Percentiles rank a stretch among this genome's conserved stretches.
phyloP scores from a whole-genome alignment of 768 basidiomycete species.

The Hypsizygus marmoreus region DNA sequence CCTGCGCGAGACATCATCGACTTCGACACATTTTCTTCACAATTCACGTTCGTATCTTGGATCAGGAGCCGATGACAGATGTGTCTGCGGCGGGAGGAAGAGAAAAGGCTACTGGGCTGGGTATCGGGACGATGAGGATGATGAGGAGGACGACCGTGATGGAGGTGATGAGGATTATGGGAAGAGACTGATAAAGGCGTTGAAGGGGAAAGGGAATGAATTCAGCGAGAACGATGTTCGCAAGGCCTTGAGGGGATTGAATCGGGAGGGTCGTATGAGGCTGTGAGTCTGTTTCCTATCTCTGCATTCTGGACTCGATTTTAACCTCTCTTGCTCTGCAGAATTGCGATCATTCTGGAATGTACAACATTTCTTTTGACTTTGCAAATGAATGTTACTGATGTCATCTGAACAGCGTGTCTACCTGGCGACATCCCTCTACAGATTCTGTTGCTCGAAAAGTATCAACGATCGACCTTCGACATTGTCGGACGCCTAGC shows the following conservation, averaged over 20 bases:
- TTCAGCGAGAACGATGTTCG: conserved; percentile 75
- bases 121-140: conserved; percentile 54
- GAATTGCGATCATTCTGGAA: conserved; percentile 65
- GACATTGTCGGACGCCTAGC: conserved; percentile 78
- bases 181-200: conserved; percentile 36
- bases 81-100: conserved; percentile 63
- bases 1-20: conserved; percentile 46
- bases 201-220: conserved; percentile 55
- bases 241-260: conserved; percentile 60
- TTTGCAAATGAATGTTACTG: too few species aligned
- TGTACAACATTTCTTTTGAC: conserved; percentile 45
- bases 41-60: conserved; percentile 21
- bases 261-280: conserved; percentile 70
- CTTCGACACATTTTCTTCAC: conserved; percentile 19
- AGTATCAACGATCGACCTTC: conserved; percentile 80
- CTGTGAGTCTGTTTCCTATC: conserved; percentile 49
- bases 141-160: conserved; percentile 43
- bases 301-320: background rate
- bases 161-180: conserved; percentile 36
- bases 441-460: conserved; percentile 82
- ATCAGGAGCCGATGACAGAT: conserved; percentile 31
- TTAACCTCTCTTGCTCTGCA: conserved; percentile 20
- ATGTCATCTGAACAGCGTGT: conserved; percentile 56
- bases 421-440: conserved; percentile 83
- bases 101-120: conserved; percentile 74